Percentiles rank a stretch among this genome's conserved stretches.
Conservation (phyloP, 1,139 yeast species). For the Debaryomyces subglobosus region DNA sequence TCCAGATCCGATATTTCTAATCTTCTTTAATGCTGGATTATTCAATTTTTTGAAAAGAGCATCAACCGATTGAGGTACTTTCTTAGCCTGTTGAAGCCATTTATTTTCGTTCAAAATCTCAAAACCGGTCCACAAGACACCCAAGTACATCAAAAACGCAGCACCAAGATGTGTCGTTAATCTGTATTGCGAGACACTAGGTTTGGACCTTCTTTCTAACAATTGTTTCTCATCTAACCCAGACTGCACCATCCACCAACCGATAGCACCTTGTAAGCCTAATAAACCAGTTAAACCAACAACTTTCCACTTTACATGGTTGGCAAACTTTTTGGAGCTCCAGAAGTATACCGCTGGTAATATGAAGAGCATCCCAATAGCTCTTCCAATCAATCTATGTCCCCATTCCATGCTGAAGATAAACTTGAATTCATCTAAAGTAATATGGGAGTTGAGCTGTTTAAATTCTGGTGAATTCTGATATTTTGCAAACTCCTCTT, state of each 20-base stretch:
- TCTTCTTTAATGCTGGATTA: slow-evolving; percentile 56
- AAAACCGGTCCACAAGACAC: slow-evolving; percentile 89
- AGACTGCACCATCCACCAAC: slow-evolving; percentile 99
- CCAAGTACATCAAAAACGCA: slow-evolving; percentile 84
- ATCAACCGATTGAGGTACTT: slow-evolving; percentile 59
- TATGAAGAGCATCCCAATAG: slow-evolving; percentile 81
- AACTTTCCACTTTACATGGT: slow-evolving; percentile 68
- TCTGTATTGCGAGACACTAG: slow-evolving; percentile 95
- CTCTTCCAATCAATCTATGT: slow-evolving; percentile 89
- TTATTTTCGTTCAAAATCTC: slow-evolving; percentile 78
- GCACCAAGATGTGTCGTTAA: slow-evolving; percentile 94
- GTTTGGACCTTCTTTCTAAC: slow-evolving; percentile 80
- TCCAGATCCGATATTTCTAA: slow-evolving; percentile 57
- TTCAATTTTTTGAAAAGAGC: slow-evolving; percentile 53
- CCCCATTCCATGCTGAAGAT: slow-evolving; percentile 98
- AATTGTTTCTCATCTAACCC: slow-evolving; percentile 86
- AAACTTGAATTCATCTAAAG: slow-evolving; percentile 91
- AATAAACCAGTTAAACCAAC: slow-evolving; percentile 73
- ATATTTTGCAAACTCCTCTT: slow-evolving; percentile 78
- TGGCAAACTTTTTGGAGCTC: slow-evolving; percentile 63
- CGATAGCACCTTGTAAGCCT: slow-evolving; percentile 93
- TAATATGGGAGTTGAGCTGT: slow-evolving; percentile 85
- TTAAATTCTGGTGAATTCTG: slow-evolving; percentile 88
- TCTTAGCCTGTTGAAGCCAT: slow-evolving; percentile 46
- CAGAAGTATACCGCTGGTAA: slow-evolving; percentile 87